Base-by-base conservation (phyloP, 257 asterid species). In the Cruciata laevipes region DNA sequence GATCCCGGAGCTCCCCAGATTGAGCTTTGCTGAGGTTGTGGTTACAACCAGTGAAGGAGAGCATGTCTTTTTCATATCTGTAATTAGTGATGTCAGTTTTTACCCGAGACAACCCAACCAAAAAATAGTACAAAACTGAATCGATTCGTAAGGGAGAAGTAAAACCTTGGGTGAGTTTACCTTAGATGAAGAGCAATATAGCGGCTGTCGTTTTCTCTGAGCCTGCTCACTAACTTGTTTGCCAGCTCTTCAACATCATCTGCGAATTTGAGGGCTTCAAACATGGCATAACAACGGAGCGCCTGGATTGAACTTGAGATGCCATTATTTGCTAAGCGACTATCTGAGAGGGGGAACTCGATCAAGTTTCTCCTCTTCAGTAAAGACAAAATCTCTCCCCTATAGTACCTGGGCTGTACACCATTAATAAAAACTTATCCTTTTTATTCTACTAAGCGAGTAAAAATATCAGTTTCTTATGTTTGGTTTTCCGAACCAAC, bases 31-130 rank as follows among this genome's bases (percentile, higher is more conserved):
- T 78, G 13, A 81, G 85, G 61, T 75, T 78, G 75, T 81, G 77
- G 66, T 70, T 73, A 72, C 85, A 81, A 31, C 85, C 85, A 4
- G 85, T 81, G 76, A 81, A 81, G 63, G 83, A 81, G n/a, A 81
- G 79, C 85, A 81, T 78, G 72, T 81, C 85, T 75, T 75, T 75
- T 56, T 78, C 85, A 56, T 81, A 81, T 63, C 84, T 79, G 66
- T 49, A 8, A 31, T 32, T 25, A 42, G 17, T 42, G 51, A 4
- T 42, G 51, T 42, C 6, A 63, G 58, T 52, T 17, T 37, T 3
- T 37, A 11, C 9, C 42, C 38, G 30, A 27, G 30, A 27, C 2
- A 27, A 27, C 30, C 30, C 30, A 27, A 27, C 30, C 30, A 27
- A 27, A 27, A 27, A 1, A 27, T 27, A 27, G 30, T 27, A 27